Evolutionary conservation across 2,329 filamentous ascomycete genomes (phyloP), one percentile per base, ranked within the genome.

Genomic region (Tolypocladium sp.): DNA sequence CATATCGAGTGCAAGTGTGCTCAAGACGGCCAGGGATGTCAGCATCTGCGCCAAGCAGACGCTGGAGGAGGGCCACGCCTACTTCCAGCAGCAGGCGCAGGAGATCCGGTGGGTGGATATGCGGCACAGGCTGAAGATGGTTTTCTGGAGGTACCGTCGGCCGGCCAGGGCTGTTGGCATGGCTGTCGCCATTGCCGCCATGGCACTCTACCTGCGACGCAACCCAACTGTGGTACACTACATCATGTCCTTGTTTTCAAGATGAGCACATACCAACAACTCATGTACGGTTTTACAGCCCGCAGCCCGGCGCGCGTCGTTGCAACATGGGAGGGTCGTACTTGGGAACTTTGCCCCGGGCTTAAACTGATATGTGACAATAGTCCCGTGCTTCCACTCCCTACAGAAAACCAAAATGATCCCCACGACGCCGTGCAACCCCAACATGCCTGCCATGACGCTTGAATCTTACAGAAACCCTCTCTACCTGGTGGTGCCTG

Each of bases 1-100:
- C 20, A 87, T 99, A 60, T 92, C 92, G 3, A 71, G 73, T 8
- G 83, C 83, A 60, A 97, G 92, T 70, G 91, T 91, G 9, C 81
- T 99, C 57, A 97, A 96, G 73, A 96, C 92, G 2, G 89, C 89
- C 0, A 80, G 83, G 15, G 77, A 82, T 67, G 69, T 79, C 55
- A 70, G 76, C 51, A 71, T 71, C 42, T 77, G 82, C 55, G 71
- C 77, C 7, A 71, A 71, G 35, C 84, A 91, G 69, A 83, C 80
- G 0, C 72, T 90, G 40, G 74, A 81, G 37, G 83, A 93, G 46
- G 93, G 91, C 2, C 77, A 86, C 62, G 71, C 68, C 5, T 82
- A 87, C 61, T 93, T 97, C 66, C 75, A 83, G 44, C 79, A 79
- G 63, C 93, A 97, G 70, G 84, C 85, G 4, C 78, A 77, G 58